Base-by-base conservation (phyloP, 2,329 filamentous ascomycete genomes). In the Ceratocystis destructans region DNA sequence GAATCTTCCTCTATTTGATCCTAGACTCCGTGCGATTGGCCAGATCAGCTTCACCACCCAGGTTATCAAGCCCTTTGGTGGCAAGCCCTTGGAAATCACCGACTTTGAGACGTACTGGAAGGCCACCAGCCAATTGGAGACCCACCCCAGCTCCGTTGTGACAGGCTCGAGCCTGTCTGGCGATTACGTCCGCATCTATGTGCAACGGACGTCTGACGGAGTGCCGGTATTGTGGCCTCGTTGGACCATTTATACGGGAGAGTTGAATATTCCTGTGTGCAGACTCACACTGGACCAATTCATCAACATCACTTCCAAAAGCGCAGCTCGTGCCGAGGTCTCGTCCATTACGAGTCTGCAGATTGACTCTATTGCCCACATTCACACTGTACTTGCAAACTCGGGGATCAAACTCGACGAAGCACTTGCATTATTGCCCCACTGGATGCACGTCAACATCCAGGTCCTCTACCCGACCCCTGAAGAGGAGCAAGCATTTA, bases 21-120 rank as follows among this genome's bases (percentile, higher is more conserved):
- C 93, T 4, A 85, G 94, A 25, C 81, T 97, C 62, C 85, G 93
- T 59, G 89, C 91, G 7, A 96, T 99, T 72, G 94, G 94, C 5
- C 89, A 96, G 72, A 90, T 97, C 70, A 90, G 86, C 69, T 99
- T 99, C 79, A 89, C 89, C 70, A 96, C 90, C 66, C 92, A 97
- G 73, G 90, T 97, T 31, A 95, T 99, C 74, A 96, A 96, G 73
- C 94, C 94, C 0, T 99, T 97, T 77, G 85, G 87, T 69, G 93
- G 94, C 6, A 88, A 91, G 68, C 91, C 94, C 2, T 79, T 99
- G 25, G 94, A 99, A 75, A 96, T 99, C 68, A 96, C 94, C 0
- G 92, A 97, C 73, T 99, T 97, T 71, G 94, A 96, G 69, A 97
- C 94, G 0, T 99, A 99, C 76, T 99, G 94, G 94, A 99, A 97